Conservation (phyloP, 2,329 filamentous ascomycete species). For the Beauveria brongniartii region DNA sequence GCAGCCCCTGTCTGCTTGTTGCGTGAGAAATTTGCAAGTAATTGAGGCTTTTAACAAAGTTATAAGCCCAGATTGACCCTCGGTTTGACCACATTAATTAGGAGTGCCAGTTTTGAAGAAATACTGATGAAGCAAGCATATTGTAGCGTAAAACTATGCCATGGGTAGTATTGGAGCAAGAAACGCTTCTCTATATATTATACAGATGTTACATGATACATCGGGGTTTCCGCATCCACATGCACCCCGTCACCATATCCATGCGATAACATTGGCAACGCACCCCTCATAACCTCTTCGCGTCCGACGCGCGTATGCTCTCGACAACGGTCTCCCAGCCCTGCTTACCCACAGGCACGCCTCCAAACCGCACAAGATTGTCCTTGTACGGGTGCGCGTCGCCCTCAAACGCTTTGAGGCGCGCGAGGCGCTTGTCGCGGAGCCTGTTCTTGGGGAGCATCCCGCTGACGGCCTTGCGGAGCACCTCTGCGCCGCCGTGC, state of each 20-base stretch:
- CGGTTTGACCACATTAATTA: neutral
- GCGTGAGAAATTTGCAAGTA: neutral
- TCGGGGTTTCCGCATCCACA: neutral
- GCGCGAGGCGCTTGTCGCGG: slow-evolving; percentile 74
- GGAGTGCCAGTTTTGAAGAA: neutral
- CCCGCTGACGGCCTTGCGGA: slow-evolving; percentile 85
- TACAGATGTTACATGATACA: slow-evolving; percentile 2
- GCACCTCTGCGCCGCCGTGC: slow-evolving; percentile 84
- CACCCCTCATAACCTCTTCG: slow-evolving; percentile 38
- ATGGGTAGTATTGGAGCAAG: neutral
- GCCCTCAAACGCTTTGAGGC: slow-evolving; percentile 96
- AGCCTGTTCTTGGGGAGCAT: slow-evolving; percentile 98
- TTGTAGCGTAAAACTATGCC: neutral
- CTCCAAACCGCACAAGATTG: slow-evolving; percentile 71
- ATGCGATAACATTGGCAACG: too few relatives aligned
- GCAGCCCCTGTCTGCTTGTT: neutral
- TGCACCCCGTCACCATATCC: too few relatives aligned
- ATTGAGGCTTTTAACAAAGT: neutral
- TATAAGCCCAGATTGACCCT: too few relatives aligned
- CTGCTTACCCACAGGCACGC: slow-evolving; percentile 43
- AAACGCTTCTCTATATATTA: neutral
- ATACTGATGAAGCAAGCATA: neutral
- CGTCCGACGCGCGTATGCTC: slow-evolving; percentile 41
- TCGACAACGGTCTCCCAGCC: slow-evolving; percentile 46
- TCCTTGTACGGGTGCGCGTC: slow-evolving; percentile 81